These are phyloP conservation scores for Cercospora berteroae DNA, from an alignment of 2,329 filamentous ascomycete genomes.

Conservation along the genomic window DNA sequence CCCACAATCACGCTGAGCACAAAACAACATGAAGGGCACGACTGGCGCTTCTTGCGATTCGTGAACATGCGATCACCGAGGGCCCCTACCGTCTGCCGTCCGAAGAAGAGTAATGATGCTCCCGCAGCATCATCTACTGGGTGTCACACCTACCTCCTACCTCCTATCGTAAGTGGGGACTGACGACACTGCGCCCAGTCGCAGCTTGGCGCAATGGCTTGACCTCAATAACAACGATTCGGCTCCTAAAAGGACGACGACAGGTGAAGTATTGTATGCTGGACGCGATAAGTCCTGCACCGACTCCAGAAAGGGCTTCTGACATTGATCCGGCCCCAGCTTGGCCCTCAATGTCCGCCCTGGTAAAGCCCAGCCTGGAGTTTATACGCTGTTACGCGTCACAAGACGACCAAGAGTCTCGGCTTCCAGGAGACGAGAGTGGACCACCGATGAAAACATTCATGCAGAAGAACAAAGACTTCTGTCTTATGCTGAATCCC, in stretches of 20 bases:
- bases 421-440: neutral
- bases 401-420: neutral
- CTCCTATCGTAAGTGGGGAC: neutral
- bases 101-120: neutral
- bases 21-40: neutral
- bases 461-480: neutral
- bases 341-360: neutral
- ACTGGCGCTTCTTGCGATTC: neutral
- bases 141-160: neutral
- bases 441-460: neutral
- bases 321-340: neutral
- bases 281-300: neutral
- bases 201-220: neutral
- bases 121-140: neutral
- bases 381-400: neutral
- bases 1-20: neutral
- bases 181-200: neutral
- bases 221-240: neutral
- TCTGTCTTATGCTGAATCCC: neutral
- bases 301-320: neutral
- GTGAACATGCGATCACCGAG: neutral
- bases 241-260: neutral
- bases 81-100: neutral
- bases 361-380: neutral
- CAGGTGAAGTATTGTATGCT: neutral